These are phyloP conservation scores for Rhynchosporium agropyri DNA, from an alignment of 2,329 filamentous ascomycete species.

Conservation along the genomic window DNA sequence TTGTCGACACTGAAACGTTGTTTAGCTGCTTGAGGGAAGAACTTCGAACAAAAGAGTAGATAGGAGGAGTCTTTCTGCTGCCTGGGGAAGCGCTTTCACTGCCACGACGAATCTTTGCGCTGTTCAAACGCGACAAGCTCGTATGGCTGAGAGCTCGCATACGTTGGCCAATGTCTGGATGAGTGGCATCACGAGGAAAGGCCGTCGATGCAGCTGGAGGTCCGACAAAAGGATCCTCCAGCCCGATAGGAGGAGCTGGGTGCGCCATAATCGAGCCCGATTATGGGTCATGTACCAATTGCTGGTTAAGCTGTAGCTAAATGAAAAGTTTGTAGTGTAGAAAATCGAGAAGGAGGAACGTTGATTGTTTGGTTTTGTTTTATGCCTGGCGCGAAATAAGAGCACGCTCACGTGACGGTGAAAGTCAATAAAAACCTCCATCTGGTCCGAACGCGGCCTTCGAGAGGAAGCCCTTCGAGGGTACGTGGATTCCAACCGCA, in stretches of 20 bases:
- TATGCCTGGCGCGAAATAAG: neutral
- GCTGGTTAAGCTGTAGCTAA: too few species aligned
- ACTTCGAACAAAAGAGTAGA: neutral
- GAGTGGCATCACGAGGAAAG: neutral
- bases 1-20: neutral
- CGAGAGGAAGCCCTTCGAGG: too few species aligned
- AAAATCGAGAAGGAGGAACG: too few species aligned
- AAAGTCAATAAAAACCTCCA: too few species aligned
- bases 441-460: too few species aligned
- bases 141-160: constrained; percentile 3
- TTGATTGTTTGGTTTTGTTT: neutral
- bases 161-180: too few species aligned
- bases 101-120: neutral
- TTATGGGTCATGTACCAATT: too few species aligned
- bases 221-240: constrained; percentile 7
- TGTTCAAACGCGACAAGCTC: neutral
- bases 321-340: too few species aligned
- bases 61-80: neutral
- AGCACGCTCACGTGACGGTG: neutral
- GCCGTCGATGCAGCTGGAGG: neutral
- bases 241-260: neutral
- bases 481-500: too few species aligned
- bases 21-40: neutral
- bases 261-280: neutral
- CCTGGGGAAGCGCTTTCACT: neutral